Evolutionary conservation across 768 basidiomycete genomes (phyloP), one percentile per base, ranked within the genome.

Genomic region (Mycena galericulata): DNA sequence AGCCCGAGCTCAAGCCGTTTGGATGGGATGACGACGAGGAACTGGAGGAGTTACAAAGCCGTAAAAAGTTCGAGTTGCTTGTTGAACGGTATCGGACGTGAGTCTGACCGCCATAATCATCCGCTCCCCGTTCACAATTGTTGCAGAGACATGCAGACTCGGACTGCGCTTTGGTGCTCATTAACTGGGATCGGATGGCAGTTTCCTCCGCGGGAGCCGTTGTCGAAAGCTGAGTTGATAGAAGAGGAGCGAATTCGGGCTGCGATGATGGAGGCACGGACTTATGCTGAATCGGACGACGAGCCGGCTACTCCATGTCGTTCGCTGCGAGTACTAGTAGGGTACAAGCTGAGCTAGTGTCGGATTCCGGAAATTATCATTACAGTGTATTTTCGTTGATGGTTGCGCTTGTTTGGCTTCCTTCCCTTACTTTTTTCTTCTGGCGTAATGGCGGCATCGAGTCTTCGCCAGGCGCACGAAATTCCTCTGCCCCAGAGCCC

Each of bases 11-110:
- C 29, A 75, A 79, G 61, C 84, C 83, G 18, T 84, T 88, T 73
- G 91, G 91, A n/a, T 92, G 91, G 91, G 89, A 91, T 34, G 89
- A 86, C 68, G 89, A 90, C 65, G 85, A 87, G 57, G 89, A 91
- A 70, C 77, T 90, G 50, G 86, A 84, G 71, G 87, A 88, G 67
- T 74, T 88, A 54, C 84, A 89, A 65, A 86, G 78, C 66, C 81
- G 90, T 64, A 84, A 84, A 55, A 88, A 84, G 71, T 91, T 90
- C 64, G 89, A 91, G 70, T 80, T 83, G 60, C 76, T 91, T 24
- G 68, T 91, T 50, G 89, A 89, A 58, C 81, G 89, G 30, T 91
- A 87, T 72, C 80, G 80, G 67, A 84, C 80, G 89, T 89, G 69
- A 76, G 85, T 80, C 65, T 26, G 18, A 30, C 14, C 29, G 6